Conservation (phyloP, 23 red algal species). For the Gracilaria domingensis region DNA sequence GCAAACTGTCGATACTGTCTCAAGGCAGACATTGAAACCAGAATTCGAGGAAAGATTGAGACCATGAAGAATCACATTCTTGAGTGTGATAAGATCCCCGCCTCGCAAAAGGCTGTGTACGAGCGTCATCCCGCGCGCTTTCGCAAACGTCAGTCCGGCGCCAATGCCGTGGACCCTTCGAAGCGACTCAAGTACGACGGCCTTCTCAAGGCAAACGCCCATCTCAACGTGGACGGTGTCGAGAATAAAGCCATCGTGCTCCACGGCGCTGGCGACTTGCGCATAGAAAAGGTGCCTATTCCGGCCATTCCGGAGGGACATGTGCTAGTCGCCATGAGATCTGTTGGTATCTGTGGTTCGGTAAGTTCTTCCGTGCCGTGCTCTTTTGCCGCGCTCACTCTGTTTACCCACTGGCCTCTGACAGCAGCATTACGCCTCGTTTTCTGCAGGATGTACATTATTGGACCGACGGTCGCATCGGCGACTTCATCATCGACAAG, state of each 20-base stretch:
- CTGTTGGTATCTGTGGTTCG: slow-evolving; percentile 88
- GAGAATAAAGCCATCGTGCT: slow-evolving; percentile 80
- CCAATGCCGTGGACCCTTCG: slow-evolving; percentile 22
- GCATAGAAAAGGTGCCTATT: slow-evolving; percentile 59
- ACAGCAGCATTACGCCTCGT: not conserved
- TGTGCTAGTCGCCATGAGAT: slow-evolving; percentile 73
- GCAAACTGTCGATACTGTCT: slow-evolving; percentile 65
- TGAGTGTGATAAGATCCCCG: slow-evolving; percentile 61
- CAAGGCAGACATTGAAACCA: slow-evolving; percentile 57
- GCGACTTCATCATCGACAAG: slow-evolving; percentile 69
- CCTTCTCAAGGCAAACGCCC: slow-evolving; percentile 41
- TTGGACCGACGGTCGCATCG: slow-evolving; percentile 80
- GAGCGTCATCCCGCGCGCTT: slow-evolving; percentile 55
- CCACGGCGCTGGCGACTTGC: slow-evolving; percentile 71
- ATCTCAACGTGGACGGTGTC: slow-evolving; percentile 37
- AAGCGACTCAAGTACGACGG: slow-evolving; percentile 43
- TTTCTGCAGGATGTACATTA: slow-evolving; percentile 81
- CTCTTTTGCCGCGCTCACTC: not conserved
- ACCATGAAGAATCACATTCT: slow-evolving; percentile 75
- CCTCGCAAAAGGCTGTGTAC: slow-evolving; percentile 58
- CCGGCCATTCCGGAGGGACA: slow-evolving; percentile 66
- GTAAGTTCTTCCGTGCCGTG: slow-evolving; percentile 30
- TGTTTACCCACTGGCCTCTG: not conserved
- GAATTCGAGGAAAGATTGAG: slow-evolving; percentile 65
- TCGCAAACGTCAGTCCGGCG: slow-evolving; percentile 31